Evolutionary conservation across 768 basidiomycete genomes (phyloP), one percentile per base, ranked within the genome.

Genomic region (Auricularia sp.): DNA sequence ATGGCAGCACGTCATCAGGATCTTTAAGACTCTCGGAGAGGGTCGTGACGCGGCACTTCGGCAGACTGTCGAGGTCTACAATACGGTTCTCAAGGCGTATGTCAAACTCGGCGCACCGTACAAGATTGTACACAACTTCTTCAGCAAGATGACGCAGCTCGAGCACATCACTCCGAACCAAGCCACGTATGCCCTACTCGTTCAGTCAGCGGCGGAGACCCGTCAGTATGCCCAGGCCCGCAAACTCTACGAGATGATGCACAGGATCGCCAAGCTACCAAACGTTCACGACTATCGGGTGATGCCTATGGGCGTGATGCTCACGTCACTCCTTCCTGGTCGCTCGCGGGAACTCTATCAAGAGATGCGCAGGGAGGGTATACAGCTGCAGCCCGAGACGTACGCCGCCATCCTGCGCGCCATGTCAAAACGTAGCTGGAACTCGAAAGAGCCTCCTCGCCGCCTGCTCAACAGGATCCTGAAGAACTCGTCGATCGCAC

Each of bases 81-180:
- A 93, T 73, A 84, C 84, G 33, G 79, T 97, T 33, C 76, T 96
- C 68, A 91, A 91, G 74, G 91, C 92, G 2, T 89, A 91, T 70
- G 83, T 96, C 62, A 77, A 88, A 59, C 82, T 91, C 42, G 91
- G 89, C 33, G 84, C 91, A 2, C 92, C 94, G 0, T 90, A 88
- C 68, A 73, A 74, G 36, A 72, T 84, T 34, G 86, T 93, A 47
- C 76, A 83, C 34, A 72, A 76, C 3, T 70, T 91, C 42, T 93
- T 93, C 74, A 76, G 79, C 54, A 18, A 64, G 3, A 69, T 74
- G 33, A 14, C 64, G 21, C 80, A 78, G 62, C 75, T 92, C 64
- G 73, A 77, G 64, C 70, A 75, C 43, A 71, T 77, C 6, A 80
- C 81, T 3, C 88, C 91, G 0, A 82, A 88, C 67, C 72, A 69